Percentiles rank a stretch among this genome's conserved stretches.
Conservation (phyloP, 345 rosid species). For the Brassica rapa region DNA sequence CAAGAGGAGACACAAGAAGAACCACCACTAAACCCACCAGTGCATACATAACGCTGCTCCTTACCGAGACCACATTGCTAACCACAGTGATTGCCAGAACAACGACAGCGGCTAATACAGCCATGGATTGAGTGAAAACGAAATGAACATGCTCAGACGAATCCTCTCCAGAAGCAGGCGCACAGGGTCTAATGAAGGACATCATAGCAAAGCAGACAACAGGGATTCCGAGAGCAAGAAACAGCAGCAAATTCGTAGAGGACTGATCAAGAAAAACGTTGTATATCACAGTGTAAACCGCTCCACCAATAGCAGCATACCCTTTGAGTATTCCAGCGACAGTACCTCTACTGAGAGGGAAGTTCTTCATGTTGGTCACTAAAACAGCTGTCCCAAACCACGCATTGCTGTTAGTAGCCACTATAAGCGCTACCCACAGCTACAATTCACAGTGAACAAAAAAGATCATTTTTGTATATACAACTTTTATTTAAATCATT, state of each 20-base stretch:
- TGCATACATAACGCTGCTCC: too few species aligned
- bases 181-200: too few species aligned
- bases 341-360: neutral
- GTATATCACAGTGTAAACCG: neutral
- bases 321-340: neutral
- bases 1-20: too few species aligned
- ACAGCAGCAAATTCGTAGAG: neutral
- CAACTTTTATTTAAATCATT: too few species aligned
- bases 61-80: too few species aligned
- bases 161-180: too few species aligned
- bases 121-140: too few species aligned
- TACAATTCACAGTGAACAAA: neutral
- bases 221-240: neutral
- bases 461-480: neutral
- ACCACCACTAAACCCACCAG: too few species aligned
- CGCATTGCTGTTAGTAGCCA: neutral
- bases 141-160: too few species aligned
- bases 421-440: neutral
- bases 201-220: neutral
- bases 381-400: neutral
- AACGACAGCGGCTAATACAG: too few species aligned
- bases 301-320: neutral
- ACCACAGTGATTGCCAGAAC: too few species aligned
- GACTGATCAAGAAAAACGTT: neutral
- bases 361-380: neutral